Conservation (phyloP, 495 filamentous ascomycete species). For the Aspergillus mulundensis region DNA sequence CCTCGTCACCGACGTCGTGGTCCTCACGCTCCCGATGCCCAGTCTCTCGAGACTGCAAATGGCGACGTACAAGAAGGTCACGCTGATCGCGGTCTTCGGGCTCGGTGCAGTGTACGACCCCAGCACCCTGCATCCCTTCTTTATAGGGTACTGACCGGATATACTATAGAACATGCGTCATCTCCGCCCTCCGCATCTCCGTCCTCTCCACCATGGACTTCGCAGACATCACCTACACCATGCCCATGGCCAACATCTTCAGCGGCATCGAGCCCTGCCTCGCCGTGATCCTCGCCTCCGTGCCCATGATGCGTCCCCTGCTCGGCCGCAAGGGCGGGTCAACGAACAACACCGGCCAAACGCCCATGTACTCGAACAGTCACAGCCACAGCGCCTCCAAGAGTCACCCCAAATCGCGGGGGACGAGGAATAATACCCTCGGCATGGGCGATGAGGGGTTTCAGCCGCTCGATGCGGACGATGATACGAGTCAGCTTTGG, state of each 20-base stretch:
- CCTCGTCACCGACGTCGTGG: slow-evolving; percentile 42
- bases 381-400: not conserved
- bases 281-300: slow-evolving; percentile 18
- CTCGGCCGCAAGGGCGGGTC: slow-evolving; percentile 7
- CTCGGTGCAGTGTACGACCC: slow-evolving; percentile 16
- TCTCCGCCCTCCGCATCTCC: slow-evolving; percentile 18
- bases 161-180: slow-evolving; percentile 16
- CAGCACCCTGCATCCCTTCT: no score
- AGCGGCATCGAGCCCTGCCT: slow-evolving; percentile 22
- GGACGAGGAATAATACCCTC: not conserved
- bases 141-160: no score
- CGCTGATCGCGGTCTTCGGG: slow-evolving; percentile 16
- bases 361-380: not conserved
- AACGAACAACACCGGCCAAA: not conserved
- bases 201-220: slow-evolving; percentile 13
- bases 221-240: slow-evolving; percentile 15
- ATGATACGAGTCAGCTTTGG: slow-evolving; percentile 13
- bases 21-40: slow-evolving; percentile 30
- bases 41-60: slow-evolving; percentile 16
- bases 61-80: slow-evolving; percentile 17
- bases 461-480: slow-evolving; percentile 4
- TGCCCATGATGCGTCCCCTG: slow-evolving; percentile 22
- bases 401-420: not conserved
- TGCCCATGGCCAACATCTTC: slow-evolving; percentile 18
- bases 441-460: not conserved